Evolutionary conservation across 1,139 yeast genomes (phyloP), one percentile per base, ranked within the genome.

Genomic region (Pichia sp.): DNA sequence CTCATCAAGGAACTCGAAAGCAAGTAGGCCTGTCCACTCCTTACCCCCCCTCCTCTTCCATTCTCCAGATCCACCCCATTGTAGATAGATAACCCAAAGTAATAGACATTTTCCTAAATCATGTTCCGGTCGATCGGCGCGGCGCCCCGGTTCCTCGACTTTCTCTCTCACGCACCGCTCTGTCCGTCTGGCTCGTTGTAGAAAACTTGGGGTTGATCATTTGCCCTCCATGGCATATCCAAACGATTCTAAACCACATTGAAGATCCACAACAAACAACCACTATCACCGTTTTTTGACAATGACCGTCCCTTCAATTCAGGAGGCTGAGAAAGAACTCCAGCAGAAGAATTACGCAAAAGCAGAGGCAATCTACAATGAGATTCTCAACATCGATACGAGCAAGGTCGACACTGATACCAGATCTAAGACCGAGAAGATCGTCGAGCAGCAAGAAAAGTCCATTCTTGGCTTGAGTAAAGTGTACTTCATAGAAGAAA

Each of bases 401-500:
- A 25, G 52, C 44, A 58, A 43, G 1, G 41, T 58, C 4, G 46
- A 53, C 18, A 64, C 67, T 41, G 54, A 56, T 19, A 22, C 46
- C 16, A 51, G 51, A 42, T 55, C 59, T 8, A 73, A 69, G 55
- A 67, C 63, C 55, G 80, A 68, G 54, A 67, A 63, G 59, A 60
- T 62, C 48, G 66, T 69, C 41, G 75, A 69, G 50, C 63, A 66
- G 40, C 86, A 83, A 64, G 93, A 86, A 63, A 63, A 74, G 9
- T 79, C 87, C 44, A 82, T 85, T 44, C 63, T 80, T 49, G 88
- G 83, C 62, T 70, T 85, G 61, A 90, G 88, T 28, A 74, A 76
- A 53, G 62, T 85, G 19, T 85, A 82, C 65, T 76, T 76, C 55
- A 61, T 63, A 0, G 68, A 70, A 34, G 61, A 72, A 10, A 74